phyloP scores from a whole-genome alignment of 139 green algal species.

The Edaphochlamys debaryana region DNA sequence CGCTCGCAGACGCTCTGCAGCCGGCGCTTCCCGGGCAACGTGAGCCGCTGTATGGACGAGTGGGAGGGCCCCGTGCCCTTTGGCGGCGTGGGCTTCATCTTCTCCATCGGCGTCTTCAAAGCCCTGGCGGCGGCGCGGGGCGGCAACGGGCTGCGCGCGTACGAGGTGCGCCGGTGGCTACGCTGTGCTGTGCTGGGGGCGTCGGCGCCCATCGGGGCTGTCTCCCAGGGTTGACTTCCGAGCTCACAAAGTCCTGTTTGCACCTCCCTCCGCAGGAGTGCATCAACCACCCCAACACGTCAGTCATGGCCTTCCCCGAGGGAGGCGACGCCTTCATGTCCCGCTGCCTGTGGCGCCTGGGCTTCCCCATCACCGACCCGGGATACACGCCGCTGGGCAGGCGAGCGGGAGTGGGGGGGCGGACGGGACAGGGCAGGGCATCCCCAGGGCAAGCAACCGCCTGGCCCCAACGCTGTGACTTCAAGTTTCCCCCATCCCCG shows the following conservation, averaged over 20 bases:
- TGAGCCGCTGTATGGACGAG: background rate
- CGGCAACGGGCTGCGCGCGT: constrained; percentile 3
- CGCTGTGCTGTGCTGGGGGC: no score
- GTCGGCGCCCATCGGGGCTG: no score
- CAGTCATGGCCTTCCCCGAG: constrained; percentile 22
- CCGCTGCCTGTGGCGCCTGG: constrained; percentile 29
- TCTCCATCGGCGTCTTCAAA: constrained; percentile 36
- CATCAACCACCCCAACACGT: background rate
- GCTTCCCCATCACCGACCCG: constrained; percentile 32
- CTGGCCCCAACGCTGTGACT: no score
- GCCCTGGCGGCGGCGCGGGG: background rate
- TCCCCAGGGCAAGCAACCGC: no score
- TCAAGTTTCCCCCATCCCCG: no score
- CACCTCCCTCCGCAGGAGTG: background rate
- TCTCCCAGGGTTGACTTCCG: no score
- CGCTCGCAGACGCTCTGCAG: constrained; percentile 12
- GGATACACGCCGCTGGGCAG: constrained; percentile 6
- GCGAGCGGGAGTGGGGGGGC: background rate
- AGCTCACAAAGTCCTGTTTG: no score
- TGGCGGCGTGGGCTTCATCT: constrained; percentile 33
- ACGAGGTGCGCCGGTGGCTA: constrained; percentile 19
- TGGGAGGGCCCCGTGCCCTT: constrained; percentile 32
- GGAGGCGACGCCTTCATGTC: constrained; percentile 40
- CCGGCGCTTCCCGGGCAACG: background rate
- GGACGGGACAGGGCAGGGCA: no score